phyloP scores from a whole-genome alignment of 768 basidiomycete species.

The Favolaschia claudopus region DNA sequence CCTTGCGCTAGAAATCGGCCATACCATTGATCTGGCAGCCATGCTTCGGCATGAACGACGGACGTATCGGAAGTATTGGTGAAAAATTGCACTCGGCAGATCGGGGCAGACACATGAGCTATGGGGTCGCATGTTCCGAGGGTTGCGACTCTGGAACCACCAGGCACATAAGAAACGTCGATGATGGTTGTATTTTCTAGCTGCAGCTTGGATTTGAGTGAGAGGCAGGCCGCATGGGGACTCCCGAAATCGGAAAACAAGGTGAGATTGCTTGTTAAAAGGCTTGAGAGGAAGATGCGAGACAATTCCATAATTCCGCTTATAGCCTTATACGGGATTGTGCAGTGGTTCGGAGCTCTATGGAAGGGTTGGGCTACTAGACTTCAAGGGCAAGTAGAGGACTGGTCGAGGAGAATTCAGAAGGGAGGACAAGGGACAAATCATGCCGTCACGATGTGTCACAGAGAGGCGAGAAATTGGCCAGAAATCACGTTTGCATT shows the following conservation, averaged over 20 bases:
- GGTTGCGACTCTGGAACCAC: not conserved
- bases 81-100: slow-evolving; percentile 21
- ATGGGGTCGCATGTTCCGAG: not conserved
- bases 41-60: slow-evolving; percentile 16
- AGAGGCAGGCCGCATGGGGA: slow-evolving; percentile 1
- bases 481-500: no score
- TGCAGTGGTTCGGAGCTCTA: no score
- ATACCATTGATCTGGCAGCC: slow-evolving; percentile 26
- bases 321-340: no score
- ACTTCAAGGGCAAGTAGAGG: no score
- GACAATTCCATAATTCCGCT: no score
- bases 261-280: not conserved
- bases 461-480: no score
- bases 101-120: not conserved
- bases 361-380: no score
- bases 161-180: slow-evolving; percentile 3
- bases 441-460: no score
- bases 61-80: slow-evolving; percentile 7
- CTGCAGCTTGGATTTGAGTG: slow-evolving; percentile 11
- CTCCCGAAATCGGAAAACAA: not conserved
- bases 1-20: slow-evolving; percentile 22
- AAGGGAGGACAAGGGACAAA: no score
- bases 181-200: slow-evolving; percentile 22
- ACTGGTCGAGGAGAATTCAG: no score
- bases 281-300: no score